Conservation (phyloP, 2,329 filamentous ascomycete genomes). For the Fusarium sp. region DNA sequence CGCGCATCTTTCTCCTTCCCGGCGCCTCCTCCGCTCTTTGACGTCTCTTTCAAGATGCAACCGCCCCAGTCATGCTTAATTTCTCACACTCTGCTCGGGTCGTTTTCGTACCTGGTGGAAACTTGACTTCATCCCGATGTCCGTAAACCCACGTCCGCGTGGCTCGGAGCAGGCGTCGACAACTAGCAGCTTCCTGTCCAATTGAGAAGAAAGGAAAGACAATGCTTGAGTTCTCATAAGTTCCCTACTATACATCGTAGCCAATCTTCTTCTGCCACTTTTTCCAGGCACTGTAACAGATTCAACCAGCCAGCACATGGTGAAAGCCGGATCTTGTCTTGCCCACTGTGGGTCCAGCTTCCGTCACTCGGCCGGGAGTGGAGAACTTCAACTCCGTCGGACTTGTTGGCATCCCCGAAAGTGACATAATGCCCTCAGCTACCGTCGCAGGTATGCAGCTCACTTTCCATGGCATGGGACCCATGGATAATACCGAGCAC, state of each 20-base stretch:
- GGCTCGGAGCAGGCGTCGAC: constrained; percentile 14
- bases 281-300: not conserved
- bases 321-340: constrained; percentile 8
- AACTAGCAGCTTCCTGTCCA: constrained; percentile 5
- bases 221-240: not conserved
- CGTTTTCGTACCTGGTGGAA: constrained; percentile 35
- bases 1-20: constrained; percentile 44
- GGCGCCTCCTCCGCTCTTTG: constrained; percentile 41
- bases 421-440: not conserved
- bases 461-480: not conserved
- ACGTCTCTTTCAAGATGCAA: constrained; percentile 30
- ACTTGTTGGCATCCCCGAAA: constrained; percentile 7
- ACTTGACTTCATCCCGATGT: constrained; percentile 17
- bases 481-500: no score
- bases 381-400: constrained; percentile 28
- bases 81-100: constrained; percentile 12
- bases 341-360: constrained; percentile 14
- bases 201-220: not conserved
- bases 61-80: constrained; percentile 10
- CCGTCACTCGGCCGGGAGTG: constrained; percentile 45
- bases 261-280: not conserved
- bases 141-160: constrained; percentile 9
- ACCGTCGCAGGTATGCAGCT: constrained; percentile 2
- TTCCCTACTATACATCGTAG: not conserved
- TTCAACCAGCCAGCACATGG: not conserved